Base-by-base conservation (phyloP, 768 basidiomycete species). In the Kockovaella imperatae region DNA sequence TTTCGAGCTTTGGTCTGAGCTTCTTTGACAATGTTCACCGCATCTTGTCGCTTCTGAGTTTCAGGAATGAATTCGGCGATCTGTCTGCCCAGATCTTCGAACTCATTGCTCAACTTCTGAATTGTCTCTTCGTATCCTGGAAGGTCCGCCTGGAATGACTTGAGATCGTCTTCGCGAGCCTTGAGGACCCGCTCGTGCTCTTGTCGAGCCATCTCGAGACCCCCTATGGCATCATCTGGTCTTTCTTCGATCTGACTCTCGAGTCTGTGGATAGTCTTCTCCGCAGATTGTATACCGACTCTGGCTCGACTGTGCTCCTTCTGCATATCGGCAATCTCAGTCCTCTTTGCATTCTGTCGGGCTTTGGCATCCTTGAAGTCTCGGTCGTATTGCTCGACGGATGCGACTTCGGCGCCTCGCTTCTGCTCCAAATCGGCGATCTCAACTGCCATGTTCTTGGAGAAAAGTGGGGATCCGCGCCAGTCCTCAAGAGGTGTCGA, bases 261-360 rank as follows among this genome's bases (percentile, higher is more conserved):
- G 25, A 6, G 20, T 28, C 18, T 11, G 25, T 5, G 13, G 23
- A 42, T 42, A 21, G 13, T 42, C 23, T 26, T 26, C 25, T 28
- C 7, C 6, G 25, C 25, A 23, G 74, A 20, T 61, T 58, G 30
- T 30, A 34, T 29, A 10, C 28, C 43, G n/a, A 29, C 21, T 10
- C 3, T n/a, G n/a, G n/a, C n/a, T n/a, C n/a, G n/a, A n/a, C n/a
- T 35, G 17, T 54, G 24, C 5, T 52, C 34, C 8, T 47, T 47
- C 31, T 45, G 29, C 29, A 31, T 13, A n/a, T n/a, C n/a, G n/a
- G n/a, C n/a, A n/a, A n/a, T n/a, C n/a, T n/a, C n/a, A n/a, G n/a
- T n/a, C n/a, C n/a, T n/a, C n/a, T n/a, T n/a, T n/a, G n/a, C n/a
- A n/a, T n/a, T n/a, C n/a, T n/a, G n/a, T n/a, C n/a, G n/a, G n/a